phyloP scores from a whole-genome alignment of 2,329 filamentous ascomycete genomes.

The Hypomyces perniciosus region DNA sequence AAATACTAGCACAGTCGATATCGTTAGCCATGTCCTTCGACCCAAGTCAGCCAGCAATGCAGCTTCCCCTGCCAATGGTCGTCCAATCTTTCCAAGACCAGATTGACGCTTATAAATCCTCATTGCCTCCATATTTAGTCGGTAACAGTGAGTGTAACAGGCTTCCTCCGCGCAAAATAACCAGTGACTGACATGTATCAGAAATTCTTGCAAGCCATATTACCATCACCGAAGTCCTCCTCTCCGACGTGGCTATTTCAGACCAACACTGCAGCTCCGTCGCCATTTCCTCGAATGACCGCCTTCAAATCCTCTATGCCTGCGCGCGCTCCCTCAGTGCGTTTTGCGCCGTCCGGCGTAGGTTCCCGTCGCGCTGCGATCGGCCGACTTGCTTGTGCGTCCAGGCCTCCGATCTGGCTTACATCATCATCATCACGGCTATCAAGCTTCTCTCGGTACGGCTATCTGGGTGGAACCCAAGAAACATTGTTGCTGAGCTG shows the following conservation, averaged over 20 bases:
- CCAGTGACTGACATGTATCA: conserved; percentile 14
- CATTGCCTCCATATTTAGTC: conserved; percentile 29
- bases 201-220: conserved; percentile 37
- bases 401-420: conserved; percentile 42
- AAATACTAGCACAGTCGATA: conserved; percentile 44
- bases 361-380: conserved; percentile 24
- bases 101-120: conserved; percentile 33
- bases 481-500: conserved; percentile 31
- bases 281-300: conserved; percentile 31
- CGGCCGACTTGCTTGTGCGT: conserved; percentile 38
- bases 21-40: conserved; percentile 33
- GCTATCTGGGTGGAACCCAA: conserved; percentile 41
- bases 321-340: conserved; percentile 36
- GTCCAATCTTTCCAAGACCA: conserved; percentile 40
- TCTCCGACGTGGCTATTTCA: conserved; percentile 41
- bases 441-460: conserved; percentile 42
- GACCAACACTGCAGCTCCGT: conserved; percentile 28
- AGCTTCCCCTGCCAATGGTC: conserved; percentile 35
- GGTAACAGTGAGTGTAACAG: conserved; percentile 26
- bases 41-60: conserved; percentile 25
- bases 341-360: conserved; percentile 35
- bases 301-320: conserved; percentile 40
- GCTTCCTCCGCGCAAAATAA: no score
- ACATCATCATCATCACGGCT: conserved; percentile 39
- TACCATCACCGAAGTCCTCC: conserved; percentile 39